Evolutionary conservation across 1,284 basidiomycete species (phyloP).

Genomic region (Melampsora americana): DNA sequence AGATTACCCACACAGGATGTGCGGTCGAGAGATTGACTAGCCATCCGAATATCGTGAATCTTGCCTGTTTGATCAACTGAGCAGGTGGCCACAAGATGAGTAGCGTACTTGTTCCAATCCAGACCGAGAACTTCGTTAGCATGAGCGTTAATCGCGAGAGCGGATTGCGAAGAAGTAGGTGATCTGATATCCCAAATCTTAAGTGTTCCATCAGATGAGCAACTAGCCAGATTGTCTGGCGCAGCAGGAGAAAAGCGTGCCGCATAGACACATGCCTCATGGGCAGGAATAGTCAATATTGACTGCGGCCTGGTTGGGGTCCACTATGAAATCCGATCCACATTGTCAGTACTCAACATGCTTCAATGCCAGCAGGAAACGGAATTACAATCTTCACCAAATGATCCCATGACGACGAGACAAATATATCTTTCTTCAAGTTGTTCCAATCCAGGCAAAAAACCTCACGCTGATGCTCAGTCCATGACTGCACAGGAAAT

Average conservation of each 20-base stretch:
- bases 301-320: slow-evolving; percentile 74
- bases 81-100: slow-evolving; percentile 71
- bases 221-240: slow-evolving; percentile 73
- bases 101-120: slow-evolving; percentile 90
- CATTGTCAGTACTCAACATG: neutral
- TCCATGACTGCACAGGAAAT: slow-evolving; percentile 83
- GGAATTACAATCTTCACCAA: slow-evolving; percentile 71
- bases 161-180: slow-evolving; percentile 42
- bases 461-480: slow-evolving; percentile 86
- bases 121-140: slow-evolving; percentile 61
- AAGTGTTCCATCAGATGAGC: slow-evolving; percentile 72
- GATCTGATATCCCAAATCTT: slow-evolving; percentile 44
- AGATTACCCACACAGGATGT: slow-evolving; percentile 50
- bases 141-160: slow-evolving; percentile 48
- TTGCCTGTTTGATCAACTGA: slow-evolving; percentile 76
- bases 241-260: slow-evolving; percentile 87
- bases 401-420: slow-evolving; percentile 79
- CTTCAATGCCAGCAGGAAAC: neutral
- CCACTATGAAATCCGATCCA: slow-evolving; percentile 64
- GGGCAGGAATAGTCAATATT: slow-evolving; percentile 73
- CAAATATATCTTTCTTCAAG: slow-evolving; percentile 82
- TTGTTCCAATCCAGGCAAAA: slow-evolving; percentile 98
- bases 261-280: slow-evolving; percentile 79
- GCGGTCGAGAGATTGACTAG: slow-evolving; percentile 45
- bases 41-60: slow-evolving; percentile 82